These are phyloP conservation scores for Coffea canephora DNA, from an alignment of 257 asterid genomes.

Conservation along the genomic window DNA sequence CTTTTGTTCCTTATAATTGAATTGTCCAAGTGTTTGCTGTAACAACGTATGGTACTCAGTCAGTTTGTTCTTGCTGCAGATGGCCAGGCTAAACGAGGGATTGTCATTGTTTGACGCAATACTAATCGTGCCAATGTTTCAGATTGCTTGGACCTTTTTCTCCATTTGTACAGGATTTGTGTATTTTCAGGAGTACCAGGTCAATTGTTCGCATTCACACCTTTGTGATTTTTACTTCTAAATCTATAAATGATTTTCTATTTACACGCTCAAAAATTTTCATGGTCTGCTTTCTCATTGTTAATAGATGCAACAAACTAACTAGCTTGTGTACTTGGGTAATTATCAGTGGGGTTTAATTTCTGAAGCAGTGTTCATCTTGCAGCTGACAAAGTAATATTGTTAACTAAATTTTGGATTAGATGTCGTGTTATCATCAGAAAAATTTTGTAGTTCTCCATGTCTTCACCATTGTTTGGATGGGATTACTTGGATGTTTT, in stretches of 20 bases:
- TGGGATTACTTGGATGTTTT: background rate
- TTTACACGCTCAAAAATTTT: background rate
- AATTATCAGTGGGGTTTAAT: background rate
- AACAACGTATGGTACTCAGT: background rate
- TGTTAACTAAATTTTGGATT: background rate
- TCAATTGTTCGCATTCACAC: background rate
- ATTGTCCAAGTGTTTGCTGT: background rate
- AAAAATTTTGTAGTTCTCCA: background rate
- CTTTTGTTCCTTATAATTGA: background rate
- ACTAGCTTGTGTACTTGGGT: background rate
- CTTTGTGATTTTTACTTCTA: background rate
- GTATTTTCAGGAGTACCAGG: constrained; percentile 97
- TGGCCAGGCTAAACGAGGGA: constrained; percentile 95
- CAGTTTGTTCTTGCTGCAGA: constrained; percentile 42
- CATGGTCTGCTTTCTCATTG: background rate
- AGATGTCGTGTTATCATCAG: background rate
- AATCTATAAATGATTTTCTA: background rate
- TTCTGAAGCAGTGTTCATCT: background rate
- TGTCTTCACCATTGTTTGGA: background rate
- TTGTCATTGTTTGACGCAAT: constrained; percentile 88
- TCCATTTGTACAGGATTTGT: constrained; percentile 98
- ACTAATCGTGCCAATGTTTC: constrained; percentile 97
- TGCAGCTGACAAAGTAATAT: background rate
- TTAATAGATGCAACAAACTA: background rate
- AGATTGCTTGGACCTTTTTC: constrained; percentile 95